Evolutionary conservation across 495 filamentous ascomycete species (phyloP).

Genomic region (Clohesyomyces aquaticus): DNA sequence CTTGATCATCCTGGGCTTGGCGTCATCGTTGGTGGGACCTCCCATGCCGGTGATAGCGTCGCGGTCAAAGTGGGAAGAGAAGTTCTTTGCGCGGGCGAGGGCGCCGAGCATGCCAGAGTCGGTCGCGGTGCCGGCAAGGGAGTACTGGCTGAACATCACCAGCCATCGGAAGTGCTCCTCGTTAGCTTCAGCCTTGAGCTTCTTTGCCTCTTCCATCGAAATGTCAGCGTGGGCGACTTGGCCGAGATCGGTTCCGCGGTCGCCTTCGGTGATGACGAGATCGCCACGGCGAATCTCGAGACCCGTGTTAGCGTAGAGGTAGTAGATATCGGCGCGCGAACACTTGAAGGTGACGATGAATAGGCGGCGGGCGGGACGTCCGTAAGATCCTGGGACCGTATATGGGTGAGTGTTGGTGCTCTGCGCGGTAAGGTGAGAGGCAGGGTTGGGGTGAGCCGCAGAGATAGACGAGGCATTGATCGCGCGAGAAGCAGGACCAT

Average conservation of each 20-base stretch:
- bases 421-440: not conserved
- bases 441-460: slow-evolving; percentile 32
- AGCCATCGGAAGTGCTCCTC: slow-evolving; percentile 96
- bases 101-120: slow-evolving; percentile 30
- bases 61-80: slow-evolving; percentile 17
- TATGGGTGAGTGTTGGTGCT: slow-evolving; percentile 22
- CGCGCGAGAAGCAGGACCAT: slow-evolving; percentile 28
- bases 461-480: slow-evolving; percentile 32
- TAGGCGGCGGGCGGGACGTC: slow-evolving; percentile 75
- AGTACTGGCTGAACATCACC: slow-evolving; percentile 88
- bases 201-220: slow-evolving; percentile 79
- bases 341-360: slow-evolving; percentile 97
- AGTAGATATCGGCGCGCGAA: slow-evolving; percentile 90
- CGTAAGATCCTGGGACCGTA: slow-evolving; percentile 18
- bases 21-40: slow-evolving; percentile 53
- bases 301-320: slow-evolving; percentile 92
- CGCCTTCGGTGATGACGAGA: slow-evolving; percentile 94
- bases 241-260: slow-evolving; percentile 92
- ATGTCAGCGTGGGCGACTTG: slow-evolving; percentile 87
- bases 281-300: slow-evolving; percentile 88
- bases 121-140: slow-evolving; percentile 51
- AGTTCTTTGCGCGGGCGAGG: slow-evolving; percentile 26
- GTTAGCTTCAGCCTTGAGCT: slow-evolving; percentile 82
- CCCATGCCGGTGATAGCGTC: slow-evolving; percentile 19
- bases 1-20: slow-evolving; percentile 96